Percentiles rank a stretch among this genome's conserved stretches.
These are phyloP conservation scores for Pilatotrama ljubarskyi DNA, from an alignment of 768 basidiomycete genomes.

Conservation along the genomic window DNA sequence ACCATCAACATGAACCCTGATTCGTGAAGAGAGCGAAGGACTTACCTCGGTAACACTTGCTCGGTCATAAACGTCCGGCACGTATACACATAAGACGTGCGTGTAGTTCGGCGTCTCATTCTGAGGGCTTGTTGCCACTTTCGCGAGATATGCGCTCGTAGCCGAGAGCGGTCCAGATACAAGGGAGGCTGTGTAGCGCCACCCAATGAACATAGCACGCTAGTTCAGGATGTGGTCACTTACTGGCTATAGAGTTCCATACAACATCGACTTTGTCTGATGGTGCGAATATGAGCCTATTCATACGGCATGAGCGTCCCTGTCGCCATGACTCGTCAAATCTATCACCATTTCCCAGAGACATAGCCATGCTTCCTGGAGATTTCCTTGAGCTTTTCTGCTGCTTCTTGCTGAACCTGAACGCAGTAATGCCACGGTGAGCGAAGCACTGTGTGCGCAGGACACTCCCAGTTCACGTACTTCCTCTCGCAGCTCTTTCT, in stretches of 20 bases:
- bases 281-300: constrained; percentile 67
- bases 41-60: constrained; percentile 53
- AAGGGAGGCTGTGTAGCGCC: constrained; percentile 51
- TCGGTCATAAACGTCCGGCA: constrained; percentile 73
- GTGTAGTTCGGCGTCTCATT: constrained; percentile 49
- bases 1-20: background rate
- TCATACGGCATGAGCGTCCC: background rate
- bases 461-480: constrained; percentile 35
- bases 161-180: constrained; percentile 60
- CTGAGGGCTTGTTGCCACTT: constrained; percentile 65
- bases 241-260: constrained; percentile 65
- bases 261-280: constrained; percentile 62
- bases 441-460: background rate
- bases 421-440: background rate
- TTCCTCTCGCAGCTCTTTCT: constrained; percentile 73
- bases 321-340: background rate
- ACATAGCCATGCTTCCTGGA: constrained; percentile 54
- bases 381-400: constrained; percentile 58
- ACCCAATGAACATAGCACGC: background rate
- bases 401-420: constrained; percentile 61
- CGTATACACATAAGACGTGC: constrained; percentile 70
- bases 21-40: background rate
- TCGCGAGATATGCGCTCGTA: constrained; percentile 56
- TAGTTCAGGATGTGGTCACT: constrained; percentile 20
- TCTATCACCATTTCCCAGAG: constrained; percentile 64